A percentile compares a stretch with the other conserved stretches of the same genome.
Evolutionary conservation across 2,329 filamentous ascomycete species (phyloP).

Genomic region (Trichoderma aggressivum): DNA sequence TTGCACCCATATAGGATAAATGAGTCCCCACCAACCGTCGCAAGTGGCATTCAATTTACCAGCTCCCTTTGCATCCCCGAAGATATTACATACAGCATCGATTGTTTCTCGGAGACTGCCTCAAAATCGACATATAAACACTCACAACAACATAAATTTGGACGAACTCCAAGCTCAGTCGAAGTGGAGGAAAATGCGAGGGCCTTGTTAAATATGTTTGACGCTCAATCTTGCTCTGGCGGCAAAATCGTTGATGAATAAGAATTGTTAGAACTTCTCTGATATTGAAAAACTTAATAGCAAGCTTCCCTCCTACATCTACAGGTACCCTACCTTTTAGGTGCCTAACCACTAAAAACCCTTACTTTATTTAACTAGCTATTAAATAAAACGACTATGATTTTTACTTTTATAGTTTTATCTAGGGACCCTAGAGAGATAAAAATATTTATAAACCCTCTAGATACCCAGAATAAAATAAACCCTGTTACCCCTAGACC

Average conservation of each 20-base stretch:
- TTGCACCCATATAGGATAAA: fast-evolving
- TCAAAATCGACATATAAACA: fast-evolving
- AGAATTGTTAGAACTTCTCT: not conserved
- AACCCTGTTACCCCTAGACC: no score
- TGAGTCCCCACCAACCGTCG: not conserved
- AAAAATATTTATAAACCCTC: no score
- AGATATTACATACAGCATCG: not conserved
- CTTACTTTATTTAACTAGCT: no score
- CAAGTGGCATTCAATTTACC: not conserved
- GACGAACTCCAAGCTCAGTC: not conserved
- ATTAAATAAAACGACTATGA: no score
- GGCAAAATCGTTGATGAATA: no score
- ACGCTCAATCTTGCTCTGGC: not conserved
- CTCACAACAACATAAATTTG: not conserved
- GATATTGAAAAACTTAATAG: no score
- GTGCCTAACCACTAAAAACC: no score
- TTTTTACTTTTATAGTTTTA: no score
- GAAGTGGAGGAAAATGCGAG: not conserved
- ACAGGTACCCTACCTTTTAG: no score
- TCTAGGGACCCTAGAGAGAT: no score
- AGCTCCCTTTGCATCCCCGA: not conserved
- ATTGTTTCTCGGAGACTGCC: fast-evolving
- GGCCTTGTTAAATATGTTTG: not conserved
- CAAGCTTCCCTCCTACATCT: no score
- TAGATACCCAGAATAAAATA: no score